Percentiles rank a stretch among this genome's conserved stretches.
Evolutionary conservation across 2,329 filamentous ascomycete species (phyloP).

Genomic region (Aspergillus viridinutans): DNA sequence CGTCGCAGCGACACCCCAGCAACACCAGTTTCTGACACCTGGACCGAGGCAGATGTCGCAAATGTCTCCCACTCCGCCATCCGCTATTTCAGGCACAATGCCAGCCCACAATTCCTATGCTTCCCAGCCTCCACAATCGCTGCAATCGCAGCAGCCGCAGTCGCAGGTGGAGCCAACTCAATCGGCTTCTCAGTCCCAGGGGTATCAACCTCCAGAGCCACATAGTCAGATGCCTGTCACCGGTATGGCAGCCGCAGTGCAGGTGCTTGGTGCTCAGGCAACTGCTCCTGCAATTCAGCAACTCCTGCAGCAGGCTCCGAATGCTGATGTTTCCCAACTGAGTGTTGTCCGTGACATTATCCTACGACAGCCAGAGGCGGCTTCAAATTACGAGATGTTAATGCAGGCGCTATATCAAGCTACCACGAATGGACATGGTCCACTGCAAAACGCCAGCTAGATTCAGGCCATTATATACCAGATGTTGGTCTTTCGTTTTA

Average conservation of each 20-base stretch:
- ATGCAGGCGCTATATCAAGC: constrained; percentile 39
- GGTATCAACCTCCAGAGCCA: constrained; percentile 12
- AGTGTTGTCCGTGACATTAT: constrained; percentile 67
- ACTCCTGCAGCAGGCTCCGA: constrained; percentile 63
- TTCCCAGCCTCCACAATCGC: constrained; percentile 9
- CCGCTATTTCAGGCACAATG: constrained; percentile 13
- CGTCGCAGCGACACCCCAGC: constrained; percentile 25
- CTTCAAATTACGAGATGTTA: constrained; percentile 51
- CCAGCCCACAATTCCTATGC: constrained; percentile 15
- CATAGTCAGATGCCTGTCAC: constrained; percentile 19
- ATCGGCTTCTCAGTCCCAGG: constrained; percentile 23
- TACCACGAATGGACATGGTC: constrained; percentile 29
- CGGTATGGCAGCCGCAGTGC: constrained; percentile 56
- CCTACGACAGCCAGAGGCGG: constrained; percentile 60
- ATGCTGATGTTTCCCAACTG: constrained; percentile 69
- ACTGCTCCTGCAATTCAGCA: constrained; percentile 64
- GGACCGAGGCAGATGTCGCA: constrained; percentile 15
- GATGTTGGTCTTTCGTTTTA: constrained; percentile 16
- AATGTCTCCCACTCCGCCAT: constrained; percentile 20
- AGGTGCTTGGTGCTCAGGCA: constrained; percentile 62
- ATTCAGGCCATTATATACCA: constrained; percentile 1
- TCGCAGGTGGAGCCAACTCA: constrained; percentile 11
- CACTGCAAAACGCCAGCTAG: constrained; percentile 16
- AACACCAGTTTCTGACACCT: constrained; percentile 22
- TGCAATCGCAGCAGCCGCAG: constrained; percentile 10